phyloP scores from a whole-genome alignment of 2,329 filamentous ascomycete genomes.

The Nigrospora sphaerica region DNA sequence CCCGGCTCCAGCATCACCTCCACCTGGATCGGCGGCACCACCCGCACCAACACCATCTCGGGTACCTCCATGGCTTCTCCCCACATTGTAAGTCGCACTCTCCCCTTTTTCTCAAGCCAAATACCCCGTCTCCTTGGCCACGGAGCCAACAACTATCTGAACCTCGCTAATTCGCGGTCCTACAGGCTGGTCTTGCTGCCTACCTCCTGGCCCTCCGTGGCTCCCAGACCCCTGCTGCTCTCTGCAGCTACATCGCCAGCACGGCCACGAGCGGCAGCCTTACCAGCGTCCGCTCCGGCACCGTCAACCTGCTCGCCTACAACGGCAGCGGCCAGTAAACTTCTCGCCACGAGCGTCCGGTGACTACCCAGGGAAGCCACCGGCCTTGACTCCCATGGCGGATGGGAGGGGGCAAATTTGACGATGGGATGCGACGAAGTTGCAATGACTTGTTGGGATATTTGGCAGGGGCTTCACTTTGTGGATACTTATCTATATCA shows the following conservation, averaged over 20 bases:
- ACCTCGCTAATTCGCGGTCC: too few relatives aligned
- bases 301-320: slow-evolving; percentile 46
- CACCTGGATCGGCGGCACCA: slow-evolving; percentile 14
- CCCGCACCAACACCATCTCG: slow-evolving; percentile 32
- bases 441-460: too few relatives aligned
- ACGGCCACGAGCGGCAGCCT: slow-evolving; percentile 34
- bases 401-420: too few relatives aligned
- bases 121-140: not conserved
- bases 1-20: slow-evolving; percentile 22
- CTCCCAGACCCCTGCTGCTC: slow-evolving; percentile 30
- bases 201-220: slow-evolving; percentile 38
- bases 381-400: too few relatives aligned
- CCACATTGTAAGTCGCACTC: slow-evolving; percentile 13
- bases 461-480: too few relatives aligned
- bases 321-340: slow-evolving; percentile 33
- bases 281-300: slow-evolving; percentile 31
- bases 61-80: slow-evolving; percentile 37
- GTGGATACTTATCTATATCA: too few relatives aligned
- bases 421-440: too few relatives aligned
- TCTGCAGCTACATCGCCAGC: slow-evolving; percentile 37
- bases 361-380: too few relatives aligned
- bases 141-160: not conserved
- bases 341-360: too few relatives aligned
- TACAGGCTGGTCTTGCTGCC: slow-evolving; percentile 21
- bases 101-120: not conserved